Evolutionary conservation across 257 asterid genomes (phyloP).

Genomic region (Capsicum rhomboideum): DNA sequence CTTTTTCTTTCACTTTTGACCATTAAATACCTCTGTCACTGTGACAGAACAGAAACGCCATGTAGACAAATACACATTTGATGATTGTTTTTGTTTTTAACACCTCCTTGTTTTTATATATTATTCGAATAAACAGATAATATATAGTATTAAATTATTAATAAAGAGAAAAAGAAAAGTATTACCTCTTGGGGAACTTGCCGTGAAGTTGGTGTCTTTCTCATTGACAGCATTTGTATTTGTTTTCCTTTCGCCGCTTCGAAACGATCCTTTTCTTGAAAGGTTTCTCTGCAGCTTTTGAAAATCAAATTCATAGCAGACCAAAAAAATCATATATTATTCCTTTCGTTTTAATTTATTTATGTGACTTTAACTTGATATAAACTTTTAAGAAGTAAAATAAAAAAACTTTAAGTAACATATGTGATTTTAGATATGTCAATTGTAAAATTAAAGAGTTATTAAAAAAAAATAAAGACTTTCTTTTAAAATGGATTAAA

Average conservation of each 20-base stretch:
- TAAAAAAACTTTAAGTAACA: too few species aligned
- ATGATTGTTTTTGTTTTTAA: background rate
- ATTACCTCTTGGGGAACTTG: slow-evolving; percentile 47
- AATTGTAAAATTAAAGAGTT: too few species aligned
- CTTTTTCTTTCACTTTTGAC: background rate
- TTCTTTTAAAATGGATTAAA: too few species aligned
- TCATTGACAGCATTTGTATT: slow-evolving; percentile 15
- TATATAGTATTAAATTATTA: background rate
- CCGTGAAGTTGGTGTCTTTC: slow-evolving; percentile 21
- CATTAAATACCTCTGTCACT: background rate
- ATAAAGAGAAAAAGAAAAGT: background rate
- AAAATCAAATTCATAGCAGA: background rate
- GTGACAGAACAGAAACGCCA: background rate
- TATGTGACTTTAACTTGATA: too few species aligned
- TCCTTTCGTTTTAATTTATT: too few species aligned
- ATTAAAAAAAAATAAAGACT: too few species aligned
- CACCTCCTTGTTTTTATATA: background rate
- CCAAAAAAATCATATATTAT: background rate
- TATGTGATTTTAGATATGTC: too few species aligned
- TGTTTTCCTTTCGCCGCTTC: slow-evolving; percentile 40
- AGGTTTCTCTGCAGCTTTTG: slow-evolving; percentile 67
- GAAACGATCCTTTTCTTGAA: slow-evolving; percentile 61
- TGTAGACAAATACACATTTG: background rate
- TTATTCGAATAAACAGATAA: background rate
- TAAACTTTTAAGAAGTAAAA: too few species aligned